A percentile compares a stretch with the other conserved stretches of the same genome.
Conservation (phyloP, 2,329 filamentous ascomycete genomes). For the Cryoendolithus antarcticus region DNA sequence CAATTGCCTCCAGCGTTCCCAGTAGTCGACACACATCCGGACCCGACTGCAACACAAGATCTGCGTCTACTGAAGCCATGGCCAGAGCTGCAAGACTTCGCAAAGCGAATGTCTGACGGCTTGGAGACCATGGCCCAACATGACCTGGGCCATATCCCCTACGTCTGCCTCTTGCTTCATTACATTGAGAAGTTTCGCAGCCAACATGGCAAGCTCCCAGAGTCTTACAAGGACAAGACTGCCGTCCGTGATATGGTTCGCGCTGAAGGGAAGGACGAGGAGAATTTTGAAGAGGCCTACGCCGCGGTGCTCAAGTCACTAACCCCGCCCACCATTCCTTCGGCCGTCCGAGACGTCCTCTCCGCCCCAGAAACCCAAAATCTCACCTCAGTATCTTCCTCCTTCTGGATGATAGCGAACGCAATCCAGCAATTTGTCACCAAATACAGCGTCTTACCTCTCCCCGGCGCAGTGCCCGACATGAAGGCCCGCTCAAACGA, state of each 20-base stretch:
- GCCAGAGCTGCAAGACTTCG: constrained; percentile 63
- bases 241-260: constrained; percentile 64
- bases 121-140: constrained; percentile 56
- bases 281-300: constrained; percentile 91
- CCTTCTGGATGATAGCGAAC: constrained; percentile 81
- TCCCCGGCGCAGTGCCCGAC: constrained; percentile 80
- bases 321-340: constrained; percentile 53
- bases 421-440: constrained; percentile 68
- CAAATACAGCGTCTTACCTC: constrained; percentile 60
- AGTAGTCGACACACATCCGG: constrained; percentile 91
- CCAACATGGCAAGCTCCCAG: constrained; percentile 56
- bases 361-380: constrained; percentile 49
- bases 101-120: constrained; percentile 51
- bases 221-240: constrained; percentile 72
- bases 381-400: constrained; percentile 37
- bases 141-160: constrained; percentile 84
- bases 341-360: constrained; percentile 66
- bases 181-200: constrained; percentile 73
- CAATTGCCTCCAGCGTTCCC: constrained; percentile 69
- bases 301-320: constrained; percentile 82
- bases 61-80: constrained; percentile 75
- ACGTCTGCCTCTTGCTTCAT: constrained; percentile 69
- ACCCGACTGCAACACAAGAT: constrained; percentile 72
- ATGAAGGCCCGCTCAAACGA: constrained; percentile 93
- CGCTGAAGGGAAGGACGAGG: constrained; percentile 64